These are phyloP conservation scores for Actinidia polygama DNA, from an alignment of 179 eudicot genomes.

Conservation along the genomic window DNA sequence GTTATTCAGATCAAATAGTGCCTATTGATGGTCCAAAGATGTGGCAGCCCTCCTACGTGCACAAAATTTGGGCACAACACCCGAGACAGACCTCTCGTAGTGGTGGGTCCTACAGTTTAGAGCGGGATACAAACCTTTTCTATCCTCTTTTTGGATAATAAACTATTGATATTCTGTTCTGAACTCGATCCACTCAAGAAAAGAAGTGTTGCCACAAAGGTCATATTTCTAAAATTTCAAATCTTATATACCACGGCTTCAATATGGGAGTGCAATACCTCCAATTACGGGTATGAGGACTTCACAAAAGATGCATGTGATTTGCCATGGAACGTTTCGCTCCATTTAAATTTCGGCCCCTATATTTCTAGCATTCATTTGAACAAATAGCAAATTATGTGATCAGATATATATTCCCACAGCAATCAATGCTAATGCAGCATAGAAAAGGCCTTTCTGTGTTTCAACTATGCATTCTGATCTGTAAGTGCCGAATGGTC, in stretches of 20 bases:
- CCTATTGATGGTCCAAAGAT: not conserved
- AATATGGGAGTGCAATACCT: slow-evolving; percentile 37
- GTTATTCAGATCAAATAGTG: not conserved
- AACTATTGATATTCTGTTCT: no score
- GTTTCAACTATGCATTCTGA: slow-evolving; percentile 47
- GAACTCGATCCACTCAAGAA: slow-evolving; percentile 35
- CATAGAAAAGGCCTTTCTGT: slow-evolving; percentile 44
- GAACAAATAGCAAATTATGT: slow-evolving; percentile 35
- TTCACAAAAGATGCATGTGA: slow-evolving; percentile 17
- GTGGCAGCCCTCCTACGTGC: not conserved
- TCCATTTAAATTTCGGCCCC: not conserved
- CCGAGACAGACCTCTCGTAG: no score
- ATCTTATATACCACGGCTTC: slow-evolving; percentile 52
- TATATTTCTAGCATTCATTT: not conserved
- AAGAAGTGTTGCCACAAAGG: slow-evolving; percentile 30
- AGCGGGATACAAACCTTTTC: no score
- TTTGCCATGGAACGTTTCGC: not conserved
- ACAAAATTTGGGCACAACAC: no score
- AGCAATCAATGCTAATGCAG: slow-evolving; percentile 38
- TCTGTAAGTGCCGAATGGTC: slow-evolving; percentile 43
- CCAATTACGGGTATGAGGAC: slow-evolving; percentile 33
- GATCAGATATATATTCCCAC: slow-evolving; percentile 44
- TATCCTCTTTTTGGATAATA: no score
- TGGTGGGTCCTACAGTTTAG: no score
- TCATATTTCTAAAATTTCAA: slow-evolving; percentile 52